Percentiles rank a stretch among this genome's conserved stretches.
These are phyloP conservation scores for Ambrosia trifida DNA, from an alignment of 129 eudicot species.

Conservation along the genomic window DNA sequence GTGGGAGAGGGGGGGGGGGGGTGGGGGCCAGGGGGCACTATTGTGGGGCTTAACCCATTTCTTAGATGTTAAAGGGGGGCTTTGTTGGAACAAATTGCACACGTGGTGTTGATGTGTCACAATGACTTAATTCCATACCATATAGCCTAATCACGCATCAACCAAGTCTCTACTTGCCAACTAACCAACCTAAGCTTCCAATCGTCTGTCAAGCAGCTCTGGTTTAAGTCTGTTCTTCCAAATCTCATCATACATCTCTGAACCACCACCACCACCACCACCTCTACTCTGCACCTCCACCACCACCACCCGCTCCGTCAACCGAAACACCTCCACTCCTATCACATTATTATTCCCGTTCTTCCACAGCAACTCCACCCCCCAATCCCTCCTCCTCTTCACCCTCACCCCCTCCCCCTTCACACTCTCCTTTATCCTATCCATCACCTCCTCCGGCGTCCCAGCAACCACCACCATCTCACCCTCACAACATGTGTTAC, in stretches of 20 bases:
- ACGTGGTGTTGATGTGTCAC: too few species aligned
- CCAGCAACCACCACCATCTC: slow-evolving; percentile 45
- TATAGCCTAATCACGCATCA: too few species aligned
- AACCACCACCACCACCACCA: slow-evolving; percentile 49
- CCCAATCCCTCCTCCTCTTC: slow-evolving; percentile 44
- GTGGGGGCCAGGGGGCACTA: too few species aligned
- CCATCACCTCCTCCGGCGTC: slow-evolving; percentile 48
- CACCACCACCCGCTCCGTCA: slow-evolving; percentile 57
- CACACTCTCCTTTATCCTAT: slow-evolving; percentile 40
- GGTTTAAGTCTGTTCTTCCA: slow-evolving; percentile 63
- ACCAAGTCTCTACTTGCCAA: slow-evolving; percentile 17
- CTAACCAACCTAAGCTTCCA: slow-evolving; percentile 30
- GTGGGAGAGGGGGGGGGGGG: too few species aligned
- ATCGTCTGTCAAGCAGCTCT: slow-evolving; percentile 36
- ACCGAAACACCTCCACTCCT: slow-evolving; percentile 53
- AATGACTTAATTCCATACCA: too few species aligned
- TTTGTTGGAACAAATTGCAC: too few species aligned
- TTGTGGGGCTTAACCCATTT: too few species aligned
- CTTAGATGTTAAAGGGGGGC: too few species aligned
- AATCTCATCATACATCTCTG: slow-evolving; percentile 36
- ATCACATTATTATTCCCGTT: slow-evolving; percentile 51
- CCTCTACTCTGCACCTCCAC: slow-evolving; percentile 59
- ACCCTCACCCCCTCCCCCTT: slow-evolving; percentile 34
- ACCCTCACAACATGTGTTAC: neutral
- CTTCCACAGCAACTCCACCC: slow-evolving; percentile 55